Conservation (phyloP, 768 basidiomycete genomes). For the Serendipita indica region DNA sequence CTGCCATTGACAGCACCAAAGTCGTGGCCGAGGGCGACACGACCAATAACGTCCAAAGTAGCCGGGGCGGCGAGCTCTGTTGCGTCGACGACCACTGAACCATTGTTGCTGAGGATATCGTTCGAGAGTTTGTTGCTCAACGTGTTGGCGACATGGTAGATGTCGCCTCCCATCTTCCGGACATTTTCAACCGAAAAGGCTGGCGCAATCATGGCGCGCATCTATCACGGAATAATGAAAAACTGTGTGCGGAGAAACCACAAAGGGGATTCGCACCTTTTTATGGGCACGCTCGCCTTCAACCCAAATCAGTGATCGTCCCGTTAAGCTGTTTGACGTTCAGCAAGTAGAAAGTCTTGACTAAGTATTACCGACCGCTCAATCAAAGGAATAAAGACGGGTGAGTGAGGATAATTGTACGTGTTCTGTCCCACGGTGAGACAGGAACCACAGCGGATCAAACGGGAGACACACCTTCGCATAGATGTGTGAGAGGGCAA, state of each 20-base stretch:
- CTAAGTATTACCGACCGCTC: not conserved
- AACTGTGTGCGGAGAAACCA: too few relatives aligned
- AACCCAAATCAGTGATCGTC: constrained; percentile 11
- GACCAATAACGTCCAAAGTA: constrained; percentile 10
- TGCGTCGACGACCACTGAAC: not conserved
- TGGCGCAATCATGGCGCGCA: constrained; percentile 10
- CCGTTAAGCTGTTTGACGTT: not conserved
- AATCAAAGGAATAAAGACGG: not conserved
- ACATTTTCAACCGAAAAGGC: constrained; percentile 10
- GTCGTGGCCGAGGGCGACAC: constrained; percentile 10
- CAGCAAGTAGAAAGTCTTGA: not conserved
- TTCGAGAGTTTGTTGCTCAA: not conserved
- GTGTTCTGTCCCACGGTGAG: constrained; percentile 14
- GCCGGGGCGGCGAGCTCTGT: constrained; percentile 8
- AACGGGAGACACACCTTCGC: constrained; percentile 13
- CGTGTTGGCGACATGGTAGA: constrained; percentile 8
- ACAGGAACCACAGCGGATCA: not conserved
- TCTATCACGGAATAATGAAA: not conserved
- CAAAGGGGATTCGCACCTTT: not conserved
- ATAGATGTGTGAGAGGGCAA: constrained; percentile 27
- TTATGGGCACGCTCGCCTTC: constrained; percentile 9
- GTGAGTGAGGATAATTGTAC: constrained; percentile 22
- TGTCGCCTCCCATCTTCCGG: constrained; percentile 5
- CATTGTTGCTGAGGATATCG: not conserved
- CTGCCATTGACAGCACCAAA: constrained; percentile 1